These are phyloP conservation scores for Citrus hindsii DNA, from an alignment of 345 rosid genomes.

Conservation along the genomic window DNA sequence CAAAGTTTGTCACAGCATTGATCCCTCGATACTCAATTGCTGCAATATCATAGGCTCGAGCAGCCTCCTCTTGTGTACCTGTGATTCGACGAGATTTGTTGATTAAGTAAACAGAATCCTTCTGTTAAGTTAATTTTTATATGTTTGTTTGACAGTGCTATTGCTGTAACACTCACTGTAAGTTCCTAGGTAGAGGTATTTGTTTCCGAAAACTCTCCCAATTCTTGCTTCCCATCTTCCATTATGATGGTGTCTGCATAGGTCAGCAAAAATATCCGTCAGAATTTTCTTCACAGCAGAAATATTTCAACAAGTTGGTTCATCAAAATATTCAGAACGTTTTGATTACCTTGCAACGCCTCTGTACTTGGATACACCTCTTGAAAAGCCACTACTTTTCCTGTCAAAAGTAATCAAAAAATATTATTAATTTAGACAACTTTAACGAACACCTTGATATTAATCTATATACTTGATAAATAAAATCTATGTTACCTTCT, in stretches of 20 bases:
- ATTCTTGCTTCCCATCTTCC: constrained; percentile 83
- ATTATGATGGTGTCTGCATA: constrained; percentile 63
- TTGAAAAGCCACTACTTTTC: constrained; percentile 71
- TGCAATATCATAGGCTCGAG: constrained; percentile 50
- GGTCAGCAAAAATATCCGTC: neutral
- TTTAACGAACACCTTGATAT: neutral
- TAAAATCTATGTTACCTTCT: constrained; percentile 43
- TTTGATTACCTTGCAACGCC: constrained; percentile 60
- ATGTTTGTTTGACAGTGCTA: neutral
- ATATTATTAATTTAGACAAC: neutral
- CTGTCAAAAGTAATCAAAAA: constrained; percentile 22
- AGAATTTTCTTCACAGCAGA: neutral
- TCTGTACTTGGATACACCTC: constrained; percentile 67
- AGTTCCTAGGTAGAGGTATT: constrained; percentile 71
- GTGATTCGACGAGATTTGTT: neutral
- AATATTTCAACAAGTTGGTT: neutral
- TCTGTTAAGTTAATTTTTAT: neutral
- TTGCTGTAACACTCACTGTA: constrained; percentile 40
- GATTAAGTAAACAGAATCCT: neutral
- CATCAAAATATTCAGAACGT: constrained; percentile 1
- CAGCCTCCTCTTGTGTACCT: constrained; percentile 64
- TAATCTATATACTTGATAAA: neutral
- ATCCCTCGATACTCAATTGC: constrained; percentile 52
- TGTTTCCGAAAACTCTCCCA: constrained; percentile 69
- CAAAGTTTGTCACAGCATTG: constrained; percentile 52